Conservation (phyloP, 1,284 basidiomycete species). For the Mrakiaceae sp. region DNA sequence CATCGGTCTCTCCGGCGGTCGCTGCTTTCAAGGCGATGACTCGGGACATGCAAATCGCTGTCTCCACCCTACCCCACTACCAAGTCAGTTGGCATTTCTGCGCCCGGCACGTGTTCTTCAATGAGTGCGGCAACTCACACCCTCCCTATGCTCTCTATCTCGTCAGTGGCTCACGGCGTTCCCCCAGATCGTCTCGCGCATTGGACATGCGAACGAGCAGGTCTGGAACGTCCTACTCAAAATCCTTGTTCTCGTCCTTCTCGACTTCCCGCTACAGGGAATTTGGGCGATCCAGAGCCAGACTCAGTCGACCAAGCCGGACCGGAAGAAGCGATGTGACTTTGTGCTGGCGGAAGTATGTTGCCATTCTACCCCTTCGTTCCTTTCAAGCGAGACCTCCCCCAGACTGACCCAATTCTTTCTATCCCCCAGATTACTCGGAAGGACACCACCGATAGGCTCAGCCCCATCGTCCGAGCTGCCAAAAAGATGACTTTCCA, state of each 20-base stretch:
- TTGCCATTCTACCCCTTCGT: not conserved
- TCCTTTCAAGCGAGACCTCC: not conserved
- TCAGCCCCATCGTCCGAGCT: conserved; percentile 45
- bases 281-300: conserved; percentile 89
- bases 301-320: conserved; percentile 65
- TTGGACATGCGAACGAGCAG: conserved; percentile 63
- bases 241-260: conserved; percentile 64
- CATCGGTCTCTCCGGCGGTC: too few species aligned
- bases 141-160: too few species aligned
- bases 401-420: not conserved
- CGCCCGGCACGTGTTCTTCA: not conserved
- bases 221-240: conserved; percentile 55
- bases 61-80: conserved; percentile 56
- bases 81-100: conserved; percentile 44
- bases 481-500: conserved; percentile 48
- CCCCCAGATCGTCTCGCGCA: conserved; percentile 91
- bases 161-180: conserved; percentile 88
- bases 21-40: conserved; percentile 46
- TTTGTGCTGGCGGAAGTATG: conserved; percentile 48
- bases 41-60: conserved; percentile 43
- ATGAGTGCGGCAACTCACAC: not conserved
- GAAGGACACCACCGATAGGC: conserved; percentile 42
- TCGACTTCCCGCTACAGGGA: conserved; percentile 78
- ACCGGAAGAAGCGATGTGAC: conserved; percentile 49
- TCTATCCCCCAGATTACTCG: conserved; percentile 6